Percentiles rank a stretch among this genome's conserved stretches.
Evolutionary conservation across 805 yeast genomes (phyloP).

Genomic region (Sporopachydermia lactativora): DNA sequence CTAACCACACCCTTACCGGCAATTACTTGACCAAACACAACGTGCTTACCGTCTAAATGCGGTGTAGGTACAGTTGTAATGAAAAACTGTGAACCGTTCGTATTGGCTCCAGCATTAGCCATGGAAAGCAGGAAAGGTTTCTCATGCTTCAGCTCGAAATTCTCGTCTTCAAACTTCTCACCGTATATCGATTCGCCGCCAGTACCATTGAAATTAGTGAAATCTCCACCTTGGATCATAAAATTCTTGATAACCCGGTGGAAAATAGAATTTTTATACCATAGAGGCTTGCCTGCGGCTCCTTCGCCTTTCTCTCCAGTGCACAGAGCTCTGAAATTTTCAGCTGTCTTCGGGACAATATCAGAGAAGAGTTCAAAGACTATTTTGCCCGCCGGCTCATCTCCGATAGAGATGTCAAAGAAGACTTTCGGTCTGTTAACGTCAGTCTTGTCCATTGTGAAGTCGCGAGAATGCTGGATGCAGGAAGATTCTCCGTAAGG

Average conservation of each 20-base stretch:
- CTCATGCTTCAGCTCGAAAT: conserved; percentile 61
- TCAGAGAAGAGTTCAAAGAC: conserved; percentile 62
- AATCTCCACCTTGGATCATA: conserved; percentile 95
- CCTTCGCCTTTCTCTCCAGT: conserved; percentile 77
- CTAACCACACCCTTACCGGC: conserved; percentile 73
- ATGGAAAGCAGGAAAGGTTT: conserved; percentile 81
- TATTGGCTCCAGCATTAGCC: conserved; percentile 95
- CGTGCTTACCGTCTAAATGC: conserved; percentile 91
- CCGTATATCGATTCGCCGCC: conserved; percentile 81
- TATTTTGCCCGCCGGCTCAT: conserved; percentile 55
- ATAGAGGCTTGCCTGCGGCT: conserved; percentile 45
- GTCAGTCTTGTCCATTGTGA: conserved; percentile 3
- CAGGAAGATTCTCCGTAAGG: too few relatives aligned
- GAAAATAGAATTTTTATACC: conserved; percentile 76
- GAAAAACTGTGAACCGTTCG: conserved; percentile 94
- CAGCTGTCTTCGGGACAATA: conserved; percentile 78
- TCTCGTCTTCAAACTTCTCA: conserved; percentile 83
- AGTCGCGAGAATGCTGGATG: too few relatives aligned
- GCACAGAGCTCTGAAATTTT: conserved; percentile 77
- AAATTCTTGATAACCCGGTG: conserved; percentile 78
- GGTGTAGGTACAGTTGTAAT: conserved; percentile 89
- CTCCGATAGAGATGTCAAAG: conserved; percentile 71
- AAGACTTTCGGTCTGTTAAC: conserved; percentile 40
- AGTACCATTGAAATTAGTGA: conserved; percentile 57
- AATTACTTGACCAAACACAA: conserved; percentile 85